Percentiles rank a stretch among this genome's conserved stretches.
Evolutionary conservation across 352 stramenopile genomes (phyloP).

Genomic region (Thraustochytrium striatum): DNA sequence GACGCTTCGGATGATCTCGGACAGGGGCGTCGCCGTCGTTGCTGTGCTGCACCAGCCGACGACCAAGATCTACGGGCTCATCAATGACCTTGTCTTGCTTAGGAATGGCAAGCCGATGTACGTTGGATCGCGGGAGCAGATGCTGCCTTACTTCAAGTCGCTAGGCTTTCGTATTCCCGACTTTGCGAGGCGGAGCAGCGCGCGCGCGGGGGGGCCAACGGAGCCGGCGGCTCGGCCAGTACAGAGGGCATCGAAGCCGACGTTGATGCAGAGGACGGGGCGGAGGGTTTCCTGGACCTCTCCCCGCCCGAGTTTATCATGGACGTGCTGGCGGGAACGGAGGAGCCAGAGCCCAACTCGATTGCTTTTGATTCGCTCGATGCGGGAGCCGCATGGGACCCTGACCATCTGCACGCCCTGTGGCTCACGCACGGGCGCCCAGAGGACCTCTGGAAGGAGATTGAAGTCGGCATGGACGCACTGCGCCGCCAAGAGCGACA

Average conservation of each 20-base stretch:
- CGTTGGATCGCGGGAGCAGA: slow-evolving; percentile 6
- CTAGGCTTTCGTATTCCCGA: slow-evolving; percentile 6
- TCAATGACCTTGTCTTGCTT: slow-evolving; percentile 29
- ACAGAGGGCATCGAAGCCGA: neutral
- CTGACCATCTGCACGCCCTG: no score
- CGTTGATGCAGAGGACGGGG: neutral
- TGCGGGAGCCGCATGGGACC: no score
- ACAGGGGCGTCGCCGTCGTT: slow-evolving; percentile 33
- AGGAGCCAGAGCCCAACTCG: no score
- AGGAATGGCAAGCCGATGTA: neutral
- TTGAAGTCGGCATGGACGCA: slow-evolving; percentile 24
- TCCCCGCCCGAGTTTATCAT: slow-evolving; percentile 30
- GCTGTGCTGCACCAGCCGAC: slow-evolving; percentile 40
- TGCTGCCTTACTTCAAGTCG: slow-evolving; percentile 7
- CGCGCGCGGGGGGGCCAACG: neutral
- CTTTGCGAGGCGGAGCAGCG: neutral
- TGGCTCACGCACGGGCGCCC: neutral
- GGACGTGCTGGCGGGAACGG: neutral
- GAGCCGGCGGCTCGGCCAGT: neutral
- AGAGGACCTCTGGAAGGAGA: slow-evolving; percentile 8
- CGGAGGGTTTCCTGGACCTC: neutral
- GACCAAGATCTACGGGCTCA: slow-evolving; percentile 3
- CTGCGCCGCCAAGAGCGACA: slow-evolving; percentile 5
- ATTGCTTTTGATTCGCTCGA: slow-evolving; percentile 8
- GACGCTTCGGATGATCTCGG: slow-evolving; percentile 55